Evolutionary conservation across 305 asterid genomes (phyloP).

Genomic region (Fraxinus ornus): DNA sequence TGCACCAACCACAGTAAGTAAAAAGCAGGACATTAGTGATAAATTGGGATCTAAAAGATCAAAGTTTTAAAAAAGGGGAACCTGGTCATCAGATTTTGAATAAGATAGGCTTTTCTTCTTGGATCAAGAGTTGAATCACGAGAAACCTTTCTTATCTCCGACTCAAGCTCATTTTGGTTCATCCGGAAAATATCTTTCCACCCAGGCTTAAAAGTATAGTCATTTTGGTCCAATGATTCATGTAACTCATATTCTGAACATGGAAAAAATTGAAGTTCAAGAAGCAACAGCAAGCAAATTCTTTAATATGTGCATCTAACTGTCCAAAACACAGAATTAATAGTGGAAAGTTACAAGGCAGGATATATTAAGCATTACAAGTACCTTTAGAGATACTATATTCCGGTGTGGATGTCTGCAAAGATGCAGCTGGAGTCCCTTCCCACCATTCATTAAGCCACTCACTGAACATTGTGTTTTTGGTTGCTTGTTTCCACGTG

Average conservation of each 20-base stretch:
- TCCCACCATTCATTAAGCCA: conserved; percentile 99
- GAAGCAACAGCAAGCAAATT: conserved; percentile 13
- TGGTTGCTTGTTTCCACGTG: conserved; percentile 91
- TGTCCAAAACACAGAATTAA: neutral
- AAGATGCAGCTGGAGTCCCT: conserved; percentile 50
- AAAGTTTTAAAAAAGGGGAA: conserved; percentile 24
- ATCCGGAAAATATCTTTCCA: conserved; percentile 95
- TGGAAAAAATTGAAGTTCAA: conserved; percentile 14
- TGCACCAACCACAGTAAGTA: conserved; percentile 24
- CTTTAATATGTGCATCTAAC: conserved; percentile 6
- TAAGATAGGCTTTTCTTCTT: conserved; percentile 89
- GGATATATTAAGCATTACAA: conserved; percentile 15
- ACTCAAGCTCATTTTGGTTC: conserved; percentile 99
- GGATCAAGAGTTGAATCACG: conserved; percentile 94
- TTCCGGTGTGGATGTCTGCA: conserved; percentile 52
- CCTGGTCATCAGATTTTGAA: conserved; percentile 97
- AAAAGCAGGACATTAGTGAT: conserved; percentile 16
- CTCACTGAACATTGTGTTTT: conserved; percentile 95
- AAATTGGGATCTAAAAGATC: neutral
- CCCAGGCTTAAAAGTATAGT: conserved; percentile 88
- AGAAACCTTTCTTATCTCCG: conserved; percentile 93
- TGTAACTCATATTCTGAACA: conserved; percentile 58
- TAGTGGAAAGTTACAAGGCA: neutral
- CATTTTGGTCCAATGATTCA: conserved; percentile 70
- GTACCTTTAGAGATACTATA: conserved; percentile 57